Base-by-base conservation (phyloP, 176 grass and related monocot species). In the Cenchrus americanus region DNA sequence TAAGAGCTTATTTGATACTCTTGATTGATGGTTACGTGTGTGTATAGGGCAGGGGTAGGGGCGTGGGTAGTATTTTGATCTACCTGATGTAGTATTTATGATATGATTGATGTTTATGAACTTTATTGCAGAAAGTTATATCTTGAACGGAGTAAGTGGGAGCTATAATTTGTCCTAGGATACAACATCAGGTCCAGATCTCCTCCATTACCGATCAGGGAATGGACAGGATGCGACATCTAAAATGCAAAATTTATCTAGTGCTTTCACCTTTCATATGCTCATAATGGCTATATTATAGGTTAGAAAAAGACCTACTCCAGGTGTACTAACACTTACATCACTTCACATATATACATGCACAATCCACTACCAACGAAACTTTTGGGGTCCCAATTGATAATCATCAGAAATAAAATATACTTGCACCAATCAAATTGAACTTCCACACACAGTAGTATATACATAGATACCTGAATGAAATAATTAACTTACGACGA, bases 111-210 rank as follows among this genome's bases (percentile, higher is more conserved):
- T 49, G 69, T 75, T 75, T 86, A 64, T 75, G 13, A 66, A 47
- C 34, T 75, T 86, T 58, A 74, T 5, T 49, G 40, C 9, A 9
- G 79, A 82, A 87, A 87, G 79, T 69, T 62, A 50, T 73, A 82
- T 42, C 51, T 51, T 40, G 53, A 70, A 52, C 42, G 67, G 43
- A 62, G 65, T 76, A 60, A 87, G 79, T 87, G 85, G 85, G 53
- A 69, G 62, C 52, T 50, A 77, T 87, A 82, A 69, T 87, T 82
- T 82, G 71, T 82, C 79, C 63, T 77, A 82, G 79, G 72, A 71
- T 89, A 48, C 37, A 73, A 80, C 76, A 69, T 75, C 60, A 50
- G 14, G 23, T 88, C 59, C 74, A 83, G 80, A 83, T 83, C 76
- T 79, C 55, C 46, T 54, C 74, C 86, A 83, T 88, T 66, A 83